These are phyloP conservation scores for Gossypium thurberi DNA, from an alignment of 345 rosid species.

Conservation along the genomic window DNA sequence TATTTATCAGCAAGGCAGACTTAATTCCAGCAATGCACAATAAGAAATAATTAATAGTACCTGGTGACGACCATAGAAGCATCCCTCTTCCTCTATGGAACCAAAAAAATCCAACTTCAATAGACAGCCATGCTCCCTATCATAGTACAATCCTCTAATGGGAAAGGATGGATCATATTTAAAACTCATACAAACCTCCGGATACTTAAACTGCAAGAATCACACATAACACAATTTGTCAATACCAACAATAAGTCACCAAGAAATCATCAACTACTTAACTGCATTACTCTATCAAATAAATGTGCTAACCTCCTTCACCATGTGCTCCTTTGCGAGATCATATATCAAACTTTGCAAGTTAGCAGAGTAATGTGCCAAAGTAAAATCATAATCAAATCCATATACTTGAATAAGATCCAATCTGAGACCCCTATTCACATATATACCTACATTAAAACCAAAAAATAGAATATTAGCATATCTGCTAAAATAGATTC, in stretches of 20 bases:
- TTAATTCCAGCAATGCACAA: background rate
- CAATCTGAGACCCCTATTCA: constrained; percentile 79
- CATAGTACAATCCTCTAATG: constrained; percentile 83
- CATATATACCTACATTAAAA: constrained; percentile 59
- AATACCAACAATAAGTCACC: background rate
- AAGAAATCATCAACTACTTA: background rate
- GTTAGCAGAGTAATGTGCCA: constrained; percentile 80
- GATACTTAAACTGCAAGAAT: constrained; percentile 71
- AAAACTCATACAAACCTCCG: constrained; percentile 61
- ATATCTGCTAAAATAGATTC: background rate
- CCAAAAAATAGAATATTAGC: background rate
- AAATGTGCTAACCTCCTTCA: constrained; percentile 63
- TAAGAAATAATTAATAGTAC: constrained; percentile 24
- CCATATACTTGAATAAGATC: constrained; percentile 85
- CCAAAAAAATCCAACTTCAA: constrained; percentile 97
- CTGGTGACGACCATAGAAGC: constrained; percentile 90
- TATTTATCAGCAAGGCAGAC: background rate
- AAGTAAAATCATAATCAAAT: constrained; percentile 88
- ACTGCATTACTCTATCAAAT: background rate
- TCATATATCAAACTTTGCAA: constrained; percentile 88
- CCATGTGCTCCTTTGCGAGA: constrained; percentile 87
- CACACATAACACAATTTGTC: constrained; percentile 7
- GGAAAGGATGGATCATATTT: constrained; percentile 82
- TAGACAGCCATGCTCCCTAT: constrained; percentile 76
- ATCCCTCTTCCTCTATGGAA: constrained; percentile 90